Base-by-base conservation (phyloP, 139 green algal genomes). In the Haematococcus lacustris region DNA sequence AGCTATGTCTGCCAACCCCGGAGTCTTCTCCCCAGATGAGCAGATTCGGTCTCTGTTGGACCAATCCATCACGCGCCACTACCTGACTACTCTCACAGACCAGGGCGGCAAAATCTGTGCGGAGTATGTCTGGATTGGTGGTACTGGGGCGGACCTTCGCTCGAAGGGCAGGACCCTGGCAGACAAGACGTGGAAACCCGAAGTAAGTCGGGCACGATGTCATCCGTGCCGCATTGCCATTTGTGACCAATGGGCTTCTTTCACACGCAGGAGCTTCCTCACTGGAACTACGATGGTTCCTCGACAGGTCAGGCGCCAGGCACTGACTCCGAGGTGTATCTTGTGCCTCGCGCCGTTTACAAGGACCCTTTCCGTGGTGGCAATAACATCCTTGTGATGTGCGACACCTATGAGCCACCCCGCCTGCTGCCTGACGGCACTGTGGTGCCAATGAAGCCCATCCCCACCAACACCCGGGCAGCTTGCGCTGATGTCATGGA, bases 221-320 rank as follows among this genome's bases (percentile, higher is more conserved):
- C n/a, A n/a, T n/a, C n/a, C n/a, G n/a, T n/a, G n/a, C n/a, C n/a
- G n/a, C n/a, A n/a, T n/a, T n/a, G n/a, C n/a, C n/a, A n/a, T n/a
- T n/a, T n/a, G n/a, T 64, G 17, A 53, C 17, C 43, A 17, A 53
- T 17, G 9, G 9, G 17, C 43, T 17, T 17, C 9, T 17, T 53
- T 17, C 43, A 53, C 43, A 2, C 69, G 1, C 72, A 82, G 43
- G 91, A 98, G 33, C 84, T 98, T 38, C 94, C 93, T 17, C 76
- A 86, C 50, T 98, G 94, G 94, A 98, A 98, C 86, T 98, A 95
- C 72, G 94, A 98, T 75, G 94, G 94, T 38, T 96, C 88, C 37
- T 96, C 87, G 57, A 97, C 91, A 2, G 94, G 91, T 76, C 93
- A 95, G 80, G 93, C 93, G 3, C 93, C 93, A 6, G 93, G 93